Conservation (phyloP, 192 early-diverging fungal genomes). For the Thamnidium elegans region DNA sequence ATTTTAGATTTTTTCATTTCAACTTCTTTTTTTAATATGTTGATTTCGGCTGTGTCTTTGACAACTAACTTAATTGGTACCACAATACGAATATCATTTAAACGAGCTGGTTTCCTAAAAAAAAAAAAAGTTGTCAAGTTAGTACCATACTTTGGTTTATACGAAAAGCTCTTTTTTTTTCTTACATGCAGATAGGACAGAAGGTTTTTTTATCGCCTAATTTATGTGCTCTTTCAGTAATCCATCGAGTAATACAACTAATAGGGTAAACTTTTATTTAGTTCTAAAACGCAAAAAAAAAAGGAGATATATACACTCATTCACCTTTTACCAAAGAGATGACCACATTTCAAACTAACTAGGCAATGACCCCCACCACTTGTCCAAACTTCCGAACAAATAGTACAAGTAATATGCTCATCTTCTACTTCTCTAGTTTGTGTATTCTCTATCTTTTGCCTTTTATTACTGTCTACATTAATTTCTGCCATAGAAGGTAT, state of each 20-base stretch:
- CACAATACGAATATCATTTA: not conserved
- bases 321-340: conserved; percentile 23
- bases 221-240: not conserved
- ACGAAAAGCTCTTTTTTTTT: not conserved
- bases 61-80: not conserved
- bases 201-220: not conserved
- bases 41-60: not conserved
- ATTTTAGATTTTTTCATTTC: not conserved
- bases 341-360: conserved; percentile 21
- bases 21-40: not conserved
- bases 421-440: too few relatives aligned
- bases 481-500: too few relatives aligned
- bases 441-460: too few relatives aligned
- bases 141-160: not conserved
- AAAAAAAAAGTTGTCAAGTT: not conserved
- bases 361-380: conserved; percentile 10
- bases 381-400: conserved; percentile 11
- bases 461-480: too few relatives aligned
- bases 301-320: not conserved
- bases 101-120: not conserved
- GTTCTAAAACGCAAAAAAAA: not conserved
- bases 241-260: not conserved
- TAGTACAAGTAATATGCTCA: not conserved
- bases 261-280: not conserved
- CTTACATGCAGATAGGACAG: not conserved